phyloP scores from a whole-genome alignment of 2,329 filamentous ascomycete genomes.

The Remersonia thermophila region DNA sequence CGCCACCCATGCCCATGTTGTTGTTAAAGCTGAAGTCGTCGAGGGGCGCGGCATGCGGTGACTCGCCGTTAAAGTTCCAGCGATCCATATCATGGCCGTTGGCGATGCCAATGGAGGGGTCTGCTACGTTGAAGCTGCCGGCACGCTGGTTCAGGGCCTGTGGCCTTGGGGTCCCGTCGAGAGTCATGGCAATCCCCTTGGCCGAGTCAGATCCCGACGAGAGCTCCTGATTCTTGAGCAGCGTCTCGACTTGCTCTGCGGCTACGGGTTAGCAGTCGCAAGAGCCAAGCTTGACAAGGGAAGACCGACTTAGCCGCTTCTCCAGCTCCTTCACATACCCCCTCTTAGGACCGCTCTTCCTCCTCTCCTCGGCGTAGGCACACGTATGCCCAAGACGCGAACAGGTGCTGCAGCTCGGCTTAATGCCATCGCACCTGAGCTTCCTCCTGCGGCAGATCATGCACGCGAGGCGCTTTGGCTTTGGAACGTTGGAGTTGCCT shows the following conservation, averaged over 20 bases:
- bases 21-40: constrained; percentile 48
- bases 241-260: constrained; percentile 80
- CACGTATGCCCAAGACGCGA: constrained; percentile 76
- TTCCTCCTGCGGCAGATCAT: constrained; percentile 90
- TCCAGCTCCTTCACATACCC: constrained; percentile 92
- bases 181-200: constrained; percentile 23
- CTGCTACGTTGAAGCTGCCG: constrained; percentile 30
- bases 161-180: constrained; percentile 20
- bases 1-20: constrained; percentile 35
- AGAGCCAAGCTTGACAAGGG: background rate
- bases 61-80: constrained; percentile 44
- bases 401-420: constrained; percentile 81
- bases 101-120: constrained; percentile 34
- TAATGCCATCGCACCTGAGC: constrained; percentile 73
- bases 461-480: constrained; percentile 88
- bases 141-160: constrained; percentile 21
- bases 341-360: constrained; percentile 88
- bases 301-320: constrained; percentile 68
- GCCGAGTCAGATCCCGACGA: constrained; percentile 24
- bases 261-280: background rate
- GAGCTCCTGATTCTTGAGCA: constrained; percentile 69
- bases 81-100: constrained; percentile 38
- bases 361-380: constrained; percentile 81
- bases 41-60: constrained; percentile 31
- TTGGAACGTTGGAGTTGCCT: constrained; percentile 49